Evolutionary conservation across 208 protist species (phyloP).

Genomic region (Trichomonas vaginalis): DNA sequence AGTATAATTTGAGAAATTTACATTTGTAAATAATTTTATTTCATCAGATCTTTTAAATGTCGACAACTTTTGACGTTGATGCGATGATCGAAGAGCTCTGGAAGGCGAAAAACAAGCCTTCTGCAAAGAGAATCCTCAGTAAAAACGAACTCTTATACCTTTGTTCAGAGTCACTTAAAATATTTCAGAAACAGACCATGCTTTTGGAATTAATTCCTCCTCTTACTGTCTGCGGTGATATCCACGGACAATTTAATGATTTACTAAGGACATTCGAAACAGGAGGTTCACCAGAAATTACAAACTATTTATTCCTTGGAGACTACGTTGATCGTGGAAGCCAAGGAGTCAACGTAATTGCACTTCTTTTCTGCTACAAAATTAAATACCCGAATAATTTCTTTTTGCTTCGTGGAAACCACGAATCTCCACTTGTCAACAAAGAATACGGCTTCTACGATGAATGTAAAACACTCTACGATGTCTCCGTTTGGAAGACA

Average conservation of each 20-base stretch:
- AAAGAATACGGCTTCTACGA: conserved; percentile 85
- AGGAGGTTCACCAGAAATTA: conserved; percentile 25
- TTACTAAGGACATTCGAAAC: conserved; percentile 97
- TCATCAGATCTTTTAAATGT: background rate
- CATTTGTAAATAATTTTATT: background rate
- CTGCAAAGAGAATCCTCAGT: background rate
- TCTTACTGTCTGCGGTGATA: conserved; percentile 67
- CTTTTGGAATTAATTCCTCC: conserved; percentile 52
- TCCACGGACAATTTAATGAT: conserved; percentile 98
- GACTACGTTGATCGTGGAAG: conserved; percentile 13
- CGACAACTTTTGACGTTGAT: background rate
- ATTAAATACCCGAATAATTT: conserved; percentile 57
- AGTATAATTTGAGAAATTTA: background rate
- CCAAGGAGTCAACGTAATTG: background rate
- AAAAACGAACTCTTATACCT: background rate
- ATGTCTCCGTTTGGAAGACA: conserved; percentile 90
- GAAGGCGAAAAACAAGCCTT: background rate
- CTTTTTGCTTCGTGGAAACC: conserved; percentile 89
- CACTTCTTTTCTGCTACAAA: background rate
- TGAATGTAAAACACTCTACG: conserved; percentile 73
- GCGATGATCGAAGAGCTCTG: background rate
- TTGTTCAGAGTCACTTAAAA: background rate
- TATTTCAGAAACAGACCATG: conserved; percentile 35
- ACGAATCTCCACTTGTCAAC: conserved; percentile 87
- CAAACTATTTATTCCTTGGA: background rate